phyloP scores from a whole-genome alignment of 495 filamentous ascomycete species.

The Letharia columbiana region DNA sequence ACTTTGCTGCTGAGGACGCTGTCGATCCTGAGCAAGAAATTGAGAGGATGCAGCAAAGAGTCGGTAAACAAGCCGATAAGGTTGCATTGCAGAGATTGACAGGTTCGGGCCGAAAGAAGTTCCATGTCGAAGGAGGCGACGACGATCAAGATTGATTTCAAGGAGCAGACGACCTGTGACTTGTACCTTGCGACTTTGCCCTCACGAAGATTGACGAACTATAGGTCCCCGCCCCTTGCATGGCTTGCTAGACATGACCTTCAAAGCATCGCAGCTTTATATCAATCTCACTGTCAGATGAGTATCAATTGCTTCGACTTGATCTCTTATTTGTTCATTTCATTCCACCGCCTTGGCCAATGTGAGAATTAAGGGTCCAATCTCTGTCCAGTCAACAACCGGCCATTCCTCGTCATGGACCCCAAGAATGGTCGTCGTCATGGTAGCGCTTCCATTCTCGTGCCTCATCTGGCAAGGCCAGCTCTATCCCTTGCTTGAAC shows the following conservation, averaged over 20 bases:
- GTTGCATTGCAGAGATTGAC: constrained; percentile 82
- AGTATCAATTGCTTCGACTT: too few species aligned
- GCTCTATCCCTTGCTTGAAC: constrained; percentile 23
- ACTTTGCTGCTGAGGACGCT: constrained; percentile 78
- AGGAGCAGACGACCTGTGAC: constrained; percentile 6
- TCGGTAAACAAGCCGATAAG: constrained; percentile 75
- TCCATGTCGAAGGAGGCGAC: constrained; percentile 70
- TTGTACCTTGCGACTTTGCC: constrained; percentile 4
- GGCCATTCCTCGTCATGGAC: constrained; percentile 14
- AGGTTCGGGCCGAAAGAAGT: constrained; percentile 73
- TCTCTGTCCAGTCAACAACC: not conserved
- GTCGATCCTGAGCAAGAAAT: constrained; percentile 93
- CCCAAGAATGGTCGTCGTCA: constrained; percentile 10
- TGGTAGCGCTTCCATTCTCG: constrained; percentile 20
- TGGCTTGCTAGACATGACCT: constrained; percentile 12
- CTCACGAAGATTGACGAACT: not conserved
- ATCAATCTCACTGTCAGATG: not conserved
- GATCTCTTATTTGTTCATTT: too few species aligned
- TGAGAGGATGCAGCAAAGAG: constrained; percentile 90
- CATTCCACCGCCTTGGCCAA: too few species aligned
- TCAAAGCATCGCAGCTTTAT: not conserved
- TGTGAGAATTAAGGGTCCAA: not conserved
- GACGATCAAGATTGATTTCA: constrained; percentile 19
- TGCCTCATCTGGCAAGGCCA: constrained; percentile 9
- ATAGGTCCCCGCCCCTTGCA: constrained; percentile 12